Evolutionary conservation across 345 rosid species (phyloP).

Genomic region (Combretum micranthum): DNA sequence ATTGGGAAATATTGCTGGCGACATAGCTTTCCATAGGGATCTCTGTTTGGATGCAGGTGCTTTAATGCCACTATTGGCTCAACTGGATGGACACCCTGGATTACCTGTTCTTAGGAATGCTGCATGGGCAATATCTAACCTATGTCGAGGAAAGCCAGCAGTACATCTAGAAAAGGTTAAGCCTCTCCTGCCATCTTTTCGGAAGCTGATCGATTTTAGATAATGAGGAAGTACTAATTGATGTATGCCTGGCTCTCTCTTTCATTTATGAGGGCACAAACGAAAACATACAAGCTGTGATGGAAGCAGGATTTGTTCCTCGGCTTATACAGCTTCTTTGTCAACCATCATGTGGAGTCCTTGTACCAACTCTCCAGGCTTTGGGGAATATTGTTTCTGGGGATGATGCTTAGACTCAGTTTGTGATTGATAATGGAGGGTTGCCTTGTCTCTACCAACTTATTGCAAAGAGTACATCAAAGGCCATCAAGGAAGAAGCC

Average conservation of each 20-base stretch:
- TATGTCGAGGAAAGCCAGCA: constrained; percentile 45
- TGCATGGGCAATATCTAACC: constrained; percentile 50
- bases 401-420: constrained; percentile 81
- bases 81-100: constrained; percentile 29
- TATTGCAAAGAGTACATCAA: constrained; percentile 51
- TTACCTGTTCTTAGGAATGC: constrained; percentile 34
- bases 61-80: constrained; percentile 33
- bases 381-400: constrained; percentile 77
- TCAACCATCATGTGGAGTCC: constrained; percentile 60
- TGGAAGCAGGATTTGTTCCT: constrained; percentile 29
- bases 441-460: constrained; percentile 56
- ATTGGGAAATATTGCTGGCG: constrained; percentile 51
- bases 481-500: constrained; percentile 67
- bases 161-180: constrained; percentile 40
- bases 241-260: constrained; percentile 38
- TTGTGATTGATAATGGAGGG: constrained; percentile 59
- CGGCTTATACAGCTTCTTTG: constrained; percentile 38
- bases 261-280: constrained; percentile 31
- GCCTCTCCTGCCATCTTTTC: constrained; percentile 21
- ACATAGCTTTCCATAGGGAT: constrained; percentile 39
- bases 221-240: constrained; percentile 29
- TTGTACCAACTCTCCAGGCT: constrained; percentile 66
- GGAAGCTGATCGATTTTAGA: constrained; percentile 18
- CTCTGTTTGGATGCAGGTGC: constrained; percentile 42
- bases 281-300: constrained; percentile 31